Evolutionary conservation across 2,329 filamentous ascomycete species (phyloP), one percentile per base, ranked within the genome.

Genomic region (Penicillium rolfsii): DNA sequence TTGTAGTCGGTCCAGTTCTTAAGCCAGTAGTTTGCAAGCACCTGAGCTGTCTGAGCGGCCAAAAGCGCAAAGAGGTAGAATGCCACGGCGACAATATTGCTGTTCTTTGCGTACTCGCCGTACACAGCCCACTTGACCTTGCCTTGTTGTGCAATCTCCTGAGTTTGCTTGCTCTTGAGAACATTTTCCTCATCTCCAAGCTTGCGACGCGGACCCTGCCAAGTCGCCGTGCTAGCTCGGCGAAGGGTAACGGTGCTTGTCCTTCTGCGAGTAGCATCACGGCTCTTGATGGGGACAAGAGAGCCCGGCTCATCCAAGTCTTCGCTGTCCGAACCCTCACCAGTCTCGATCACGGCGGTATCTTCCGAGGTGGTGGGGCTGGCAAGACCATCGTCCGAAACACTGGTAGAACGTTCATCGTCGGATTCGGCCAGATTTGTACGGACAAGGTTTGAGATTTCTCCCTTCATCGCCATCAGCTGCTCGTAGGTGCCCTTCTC

Each of bases 51-150:
- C 79, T 99, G 94, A 8, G 92, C 88, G 30, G 89, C 87, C 61
- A 98, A 70, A 49, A 98, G 83, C 57, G 91, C 87, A 46, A 89
- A 49, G 16, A 96, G 71, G 76, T 98, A 99, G 67, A 97, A 82
- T 16, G 78, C 77, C 8, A 99, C 95, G 12, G 95, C 96, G 59
- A 86, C 81, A 16, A 97, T 78, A 75, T 98, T 97, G 81, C 91
- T 97, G 61, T 92, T 92, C 79, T 92, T 97, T 59, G 95, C 96
- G 72, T 99, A 99, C 78, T 97, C 93, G 19, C 83, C 82, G 73
- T 99, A 99, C 30, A 99, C 94, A 66, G 88, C 85, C 93, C 95
- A 98, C 77, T 97, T 98, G 69, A 99, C 95, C 76, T 98, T 97
- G 71, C 95, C 95, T 79, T 99, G 93, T 76, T 99, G 93, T 2